Evolutionary conservation across 169 alveolate genomes (phyloP).

Genomic region (Eimeria acervulina): DNA sequence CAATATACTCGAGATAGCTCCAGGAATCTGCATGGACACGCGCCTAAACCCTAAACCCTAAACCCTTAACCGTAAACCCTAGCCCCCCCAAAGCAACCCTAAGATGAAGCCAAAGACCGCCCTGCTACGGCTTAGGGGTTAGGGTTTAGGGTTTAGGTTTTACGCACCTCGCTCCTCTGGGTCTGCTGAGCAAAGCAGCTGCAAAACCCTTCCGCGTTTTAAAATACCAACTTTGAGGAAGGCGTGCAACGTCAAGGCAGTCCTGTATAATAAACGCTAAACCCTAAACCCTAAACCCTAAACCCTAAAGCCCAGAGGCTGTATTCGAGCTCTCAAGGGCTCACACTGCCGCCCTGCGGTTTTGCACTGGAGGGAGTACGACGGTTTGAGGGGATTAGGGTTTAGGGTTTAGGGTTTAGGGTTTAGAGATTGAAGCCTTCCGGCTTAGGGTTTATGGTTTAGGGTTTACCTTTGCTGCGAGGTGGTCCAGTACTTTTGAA

Average conservation of each 20-base stretch:
- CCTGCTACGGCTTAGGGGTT: no score
- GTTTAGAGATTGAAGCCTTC: no score
- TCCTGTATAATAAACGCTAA: not conserved
- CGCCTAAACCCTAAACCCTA: no score
- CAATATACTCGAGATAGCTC: not conserved
- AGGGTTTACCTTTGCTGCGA: slow-evolving; percentile 53
- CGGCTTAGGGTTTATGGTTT: no score
- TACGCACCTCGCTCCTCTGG: slow-evolving; percentile 16
- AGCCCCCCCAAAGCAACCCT: no score
- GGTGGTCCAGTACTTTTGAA: slow-evolving; percentile 16
- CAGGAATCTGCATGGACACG: not conserved
- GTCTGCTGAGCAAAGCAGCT: not conserved
- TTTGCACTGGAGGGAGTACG: no score
- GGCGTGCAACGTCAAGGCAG: not conserved
- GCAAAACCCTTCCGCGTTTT: not conserved
- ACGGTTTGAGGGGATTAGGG: no score
- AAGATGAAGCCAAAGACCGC: no score
- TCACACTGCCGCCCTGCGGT: no score
- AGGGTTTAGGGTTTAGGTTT: no score
- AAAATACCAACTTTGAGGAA: slow-evolving; percentile 1
- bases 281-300: not conserved
- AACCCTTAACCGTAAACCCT: no score
- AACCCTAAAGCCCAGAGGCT: no score
- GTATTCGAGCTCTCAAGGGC: not conserved
- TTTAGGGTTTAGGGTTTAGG: slow-evolving; percentile 1